Conservation (phyloP, 2,329 filamentous ascomycete species). For the Alternaria burnsii region DNA sequence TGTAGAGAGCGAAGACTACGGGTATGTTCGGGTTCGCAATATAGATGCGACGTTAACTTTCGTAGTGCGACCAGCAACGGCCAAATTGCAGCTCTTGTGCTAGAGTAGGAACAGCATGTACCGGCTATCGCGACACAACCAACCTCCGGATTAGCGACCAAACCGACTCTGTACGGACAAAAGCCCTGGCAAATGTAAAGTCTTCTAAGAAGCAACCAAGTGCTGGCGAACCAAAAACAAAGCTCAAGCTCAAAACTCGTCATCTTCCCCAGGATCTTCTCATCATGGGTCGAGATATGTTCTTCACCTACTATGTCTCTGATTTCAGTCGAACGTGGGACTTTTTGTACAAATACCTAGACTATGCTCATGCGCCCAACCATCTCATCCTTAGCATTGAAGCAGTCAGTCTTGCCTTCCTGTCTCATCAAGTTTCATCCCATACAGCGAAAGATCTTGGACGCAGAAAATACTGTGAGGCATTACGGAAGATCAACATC, state of each 20-base stretch:
- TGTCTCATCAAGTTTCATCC: slow-evolving; percentile 31
- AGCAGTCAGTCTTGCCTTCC: slow-evolving; percentile 40
- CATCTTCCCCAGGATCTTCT: slow-evolving; percentile 29
- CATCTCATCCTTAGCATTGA: slow-evolving; percentile 38
- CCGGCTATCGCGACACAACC: slow-evolving; percentile 37
- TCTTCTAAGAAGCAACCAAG: background rate
- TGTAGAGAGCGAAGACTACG: slow-evolving; percentile 28
- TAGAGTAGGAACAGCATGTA: slow-evolving; percentile 26
- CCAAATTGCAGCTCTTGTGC: slow-evolving; percentile 34
- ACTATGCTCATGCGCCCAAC: slow-evolving; percentile 22
- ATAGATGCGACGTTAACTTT: background rate
- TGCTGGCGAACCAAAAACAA: background rate
- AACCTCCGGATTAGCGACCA: slow-evolving; percentile 35
- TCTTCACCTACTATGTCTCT: slow-evolving; percentile 37
- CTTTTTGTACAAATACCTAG: slow-evolving; percentile 30
- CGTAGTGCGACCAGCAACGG: slow-evolving; percentile 37
- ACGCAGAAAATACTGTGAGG: slow-evolving; percentile 36
- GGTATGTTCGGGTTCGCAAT: slow-evolving; percentile 11
- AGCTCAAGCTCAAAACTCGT: slow-evolving; percentile 16
- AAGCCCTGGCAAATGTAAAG: slow-evolving; percentile 12
- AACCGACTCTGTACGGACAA: slow-evolving; percentile 30
- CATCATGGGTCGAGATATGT: slow-evolving; percentile 29
- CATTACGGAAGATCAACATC: slow-evolving; percentile 30
- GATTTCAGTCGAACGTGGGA: slow-evolving; percentile 38
- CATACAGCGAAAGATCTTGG: slow-evolving; percentile 26